phyloP scores from a whole-genome alignment of 371 early-diverging fungal genomes.

The Amoeboaphelidium occidentale region DNA sequence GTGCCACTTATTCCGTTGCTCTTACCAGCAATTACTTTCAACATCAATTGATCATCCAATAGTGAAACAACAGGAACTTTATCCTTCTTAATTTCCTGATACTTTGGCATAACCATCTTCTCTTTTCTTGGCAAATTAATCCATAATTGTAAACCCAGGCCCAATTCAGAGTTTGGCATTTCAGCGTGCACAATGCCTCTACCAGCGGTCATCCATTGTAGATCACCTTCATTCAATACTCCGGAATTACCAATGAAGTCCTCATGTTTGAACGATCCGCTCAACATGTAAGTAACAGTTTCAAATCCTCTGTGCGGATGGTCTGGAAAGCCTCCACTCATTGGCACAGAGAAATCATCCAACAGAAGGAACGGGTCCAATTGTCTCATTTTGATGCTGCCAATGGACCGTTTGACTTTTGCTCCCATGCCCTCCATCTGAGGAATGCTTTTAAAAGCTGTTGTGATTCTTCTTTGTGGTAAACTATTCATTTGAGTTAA shows the following conservation, averaged over 20 bases:
- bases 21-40: conserved; percentile 53
- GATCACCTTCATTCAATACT: conserved; percentile 36
- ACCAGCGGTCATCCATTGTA: conserved; percentile 57
- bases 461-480: not conserved
- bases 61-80: conserved; percentile 28
- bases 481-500: too few relatives aligned
- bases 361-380: conserved; percentile 63
- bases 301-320: conserved; percentile 38
- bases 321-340: conserved; percentile 17
- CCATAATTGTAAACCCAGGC: conserved; percentile 56
- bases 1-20: conserved; percentile 27
- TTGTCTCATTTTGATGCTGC: conserved; percentile 28
- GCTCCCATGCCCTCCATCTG: conserved; percentile 27
- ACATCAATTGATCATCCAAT: conserved; percentile 22
- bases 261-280: conserved; percentile 41
- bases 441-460: not conserved
- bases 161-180: conserved; percentile 29
- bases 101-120: conserved; percentile 45
- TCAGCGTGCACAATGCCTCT: conserved; percentile 54
- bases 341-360: conserved; percentile 36
- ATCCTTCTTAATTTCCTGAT: conserved; percentile 38
- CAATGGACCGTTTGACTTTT: conserved; percentile 43
- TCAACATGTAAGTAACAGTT: conserved; percentile 49
- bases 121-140: conserved; percentile 52
- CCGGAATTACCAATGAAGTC: conserved; percentile 57